Base-by-base conservation (phyloP, 768 basidiomycete genomes). In the Boletus tylopilopsis region DNA sequence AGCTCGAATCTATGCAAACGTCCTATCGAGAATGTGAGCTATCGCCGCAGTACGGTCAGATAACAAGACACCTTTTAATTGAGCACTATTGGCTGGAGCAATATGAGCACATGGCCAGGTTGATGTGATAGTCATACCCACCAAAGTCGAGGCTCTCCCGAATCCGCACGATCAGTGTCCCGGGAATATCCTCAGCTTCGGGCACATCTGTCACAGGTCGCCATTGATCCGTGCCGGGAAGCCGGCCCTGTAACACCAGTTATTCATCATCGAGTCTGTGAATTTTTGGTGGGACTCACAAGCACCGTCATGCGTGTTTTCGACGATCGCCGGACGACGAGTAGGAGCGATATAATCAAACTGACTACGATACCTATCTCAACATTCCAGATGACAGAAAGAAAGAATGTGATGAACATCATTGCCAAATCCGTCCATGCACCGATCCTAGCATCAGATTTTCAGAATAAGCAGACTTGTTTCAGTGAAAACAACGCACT, bases 281-380 rank as follows among this genome's bases (percentile, higher is more conserved):
- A 30, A 30, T 8, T 21, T 12, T 24, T 13, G 19, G 9, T 4
- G 43, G 47, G 45, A 29, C 55, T 50, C 56, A 92, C 89, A 58
- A 97, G 73, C 57, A 98, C 93, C 6, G 89, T 85, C 87, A 98
- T 91, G 11, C 93, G 78, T 2, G 93, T 80, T 59, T 80, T 85
- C 4, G 94, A 93, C 2, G 93, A 93, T 30, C 91, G 85, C 56
- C 86, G 85, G 5, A 98, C 90, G 40, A 96, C 91, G 27, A 98
- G 76, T 1, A 97, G 72, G 34, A 98, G 76, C 27, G 93, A 93
- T 49, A 94, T 81, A 35, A 93, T 82, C 54, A 97, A 73, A 55
- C 90, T 90, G 57, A 90, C 84, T n/a, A 88, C 81, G 36, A 98
- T 84, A 13, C 95, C 95, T 47, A 91, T 84, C 73, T 98, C 94